Evolutionary conservation across 305 asterid genomes (phyloP).

Genomic region (Fraxinus platypoda): DNA sequence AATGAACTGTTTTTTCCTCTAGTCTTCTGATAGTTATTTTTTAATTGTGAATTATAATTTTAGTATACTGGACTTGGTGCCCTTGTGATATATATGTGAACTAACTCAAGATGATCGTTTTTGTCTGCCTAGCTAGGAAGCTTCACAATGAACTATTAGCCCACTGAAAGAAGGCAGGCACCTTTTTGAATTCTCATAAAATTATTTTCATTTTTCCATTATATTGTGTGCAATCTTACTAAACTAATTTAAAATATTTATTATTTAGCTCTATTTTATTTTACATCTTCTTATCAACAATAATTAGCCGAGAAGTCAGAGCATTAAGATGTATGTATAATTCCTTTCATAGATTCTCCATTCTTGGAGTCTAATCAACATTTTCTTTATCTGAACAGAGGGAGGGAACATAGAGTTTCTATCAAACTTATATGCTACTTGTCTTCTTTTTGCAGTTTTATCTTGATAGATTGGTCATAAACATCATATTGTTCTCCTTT

Average conservation of each 20-base stretch:
- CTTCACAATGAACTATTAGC: not conserved
- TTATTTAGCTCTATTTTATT: not conserved
- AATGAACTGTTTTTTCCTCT: not conserved
- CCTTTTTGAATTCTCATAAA: not conserved
- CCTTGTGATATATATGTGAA: not conserved
- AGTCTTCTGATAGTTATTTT: not conserved
- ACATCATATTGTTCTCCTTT: not conserved
- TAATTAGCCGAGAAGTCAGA: not conserved
- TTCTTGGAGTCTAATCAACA: not conserved
- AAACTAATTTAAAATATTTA: not conserved
- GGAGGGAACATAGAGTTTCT: constrained; percentile 6
- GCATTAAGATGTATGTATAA: not conserved
- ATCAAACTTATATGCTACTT: not conserved
- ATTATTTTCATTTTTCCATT: not conserved
- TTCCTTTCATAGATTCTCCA: not conserved
- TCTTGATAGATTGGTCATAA: constrained; percentile 9
- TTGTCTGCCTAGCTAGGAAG: not conserved
- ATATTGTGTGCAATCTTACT: not conserved
- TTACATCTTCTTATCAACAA: not conserved
- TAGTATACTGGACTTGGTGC: not conserved
- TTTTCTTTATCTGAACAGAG: not conserved
- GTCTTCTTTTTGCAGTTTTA: not conserved
- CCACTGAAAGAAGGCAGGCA: not conserved
- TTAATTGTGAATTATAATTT: not conserved
- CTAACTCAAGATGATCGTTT: not conserved